phyloP scores from a whole-genome alignment of 1,139 yeast genomes.

The Debaryomyces sp. region DNA sequence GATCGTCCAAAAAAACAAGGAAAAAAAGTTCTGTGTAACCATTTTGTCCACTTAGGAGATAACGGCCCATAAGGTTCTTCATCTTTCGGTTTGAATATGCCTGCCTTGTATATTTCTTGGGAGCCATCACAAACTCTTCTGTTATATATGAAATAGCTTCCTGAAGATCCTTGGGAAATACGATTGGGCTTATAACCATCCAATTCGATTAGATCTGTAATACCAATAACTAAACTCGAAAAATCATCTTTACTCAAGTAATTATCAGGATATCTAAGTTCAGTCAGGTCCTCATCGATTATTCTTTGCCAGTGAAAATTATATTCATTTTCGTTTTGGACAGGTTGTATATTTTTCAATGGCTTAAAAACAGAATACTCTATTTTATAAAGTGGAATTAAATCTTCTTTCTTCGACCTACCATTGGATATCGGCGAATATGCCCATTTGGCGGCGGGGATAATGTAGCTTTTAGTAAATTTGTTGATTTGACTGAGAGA shows the following conservation, averaged over 20 bases:
- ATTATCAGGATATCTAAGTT: constrained; percentile 22
- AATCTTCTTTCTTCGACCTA: constrained; percentile 8
- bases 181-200: constrained; percentile 45
- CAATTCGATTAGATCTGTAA: constrained; percentile 28
- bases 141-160: constrained; percentile 61
- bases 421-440: constrained; percentile 20
- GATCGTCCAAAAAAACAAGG: constrained; percentile 80
- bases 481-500: constrained; percentile 18
- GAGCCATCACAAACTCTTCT: constrained; percentile 20
- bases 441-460: constrained; percentile 35
- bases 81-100: constrained; percentile 77
- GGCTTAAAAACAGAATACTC: constrained; percentile 33
- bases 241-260: constrained; percentile 24
- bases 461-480: constrained; percentile 27
- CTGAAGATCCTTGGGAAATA: constrained; percentile 69
- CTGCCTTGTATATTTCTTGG: constrained; percentile 32
- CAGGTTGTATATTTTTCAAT: constrained; percentile 17
- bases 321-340: constrained; percentile 21
- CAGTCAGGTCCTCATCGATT: constrained; percentile 11
- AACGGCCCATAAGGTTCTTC: constrained; percentile 83
- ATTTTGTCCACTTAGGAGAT: constrained; percentile 80
- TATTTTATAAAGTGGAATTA: constrained; percentile 20
- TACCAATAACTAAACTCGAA: constrained; percentile 19
- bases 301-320: constrained; percentile 16
- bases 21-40: constrained; percentile 74